phyloP scores from a whole-genome alignment of 768 basidiomycete species.

The Pleurotus citrinopileatus region DNA sequence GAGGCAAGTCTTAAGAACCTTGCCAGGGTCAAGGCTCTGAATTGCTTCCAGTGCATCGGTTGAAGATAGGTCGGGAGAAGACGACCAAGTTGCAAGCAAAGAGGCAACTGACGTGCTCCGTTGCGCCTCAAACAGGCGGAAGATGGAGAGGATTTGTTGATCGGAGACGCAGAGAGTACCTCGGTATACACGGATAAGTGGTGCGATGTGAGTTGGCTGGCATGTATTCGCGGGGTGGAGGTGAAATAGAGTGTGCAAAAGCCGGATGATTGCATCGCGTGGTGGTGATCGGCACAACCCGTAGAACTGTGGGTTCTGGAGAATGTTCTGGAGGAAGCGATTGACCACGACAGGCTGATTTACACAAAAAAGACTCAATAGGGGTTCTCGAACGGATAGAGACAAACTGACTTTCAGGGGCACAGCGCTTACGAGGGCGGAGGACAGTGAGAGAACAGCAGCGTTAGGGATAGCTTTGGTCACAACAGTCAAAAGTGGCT shows the following conservation, averaged over 20 bases:
- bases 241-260: conserved; percentile 67
- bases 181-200: conserved; percentile 69
- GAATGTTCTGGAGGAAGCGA: conserved; percentile 68
- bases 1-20: conserved; percentile 69
- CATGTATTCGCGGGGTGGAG: conserved; percentile 82
- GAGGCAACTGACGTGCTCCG: conserved; percentile 62
- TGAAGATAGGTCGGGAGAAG: conserved; percentile 38
- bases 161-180: conserved; percentile 72
- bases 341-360: conserved; percentile 70
- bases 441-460: conserved; percentile 40
- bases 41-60: conserved; percentile 60
- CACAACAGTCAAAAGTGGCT: conserved; percentile 64
- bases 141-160: conserved; percentile 64
- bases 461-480: conserved; percentile 55
- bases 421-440: conserved; percentile 34
- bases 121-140: conserved; percentile 75
- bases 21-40: conserved; percentile 63
- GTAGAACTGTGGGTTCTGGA: conserved; percentile 68
- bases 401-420: conserved; percentile 62
- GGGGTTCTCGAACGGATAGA: background rate
- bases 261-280: conserved; percentile 47
- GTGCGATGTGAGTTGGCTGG: conserved; percentile 80
- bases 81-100: conserved; percentile 67
- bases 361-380: conserved; percentile 8
- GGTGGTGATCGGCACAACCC: conserved; percentile 27